A percentile compares a stretch with the other conserved stretches of the same genome.
Conservation (phyloP, 331 rosid species). For the Cydonia oblonga region DNA sequence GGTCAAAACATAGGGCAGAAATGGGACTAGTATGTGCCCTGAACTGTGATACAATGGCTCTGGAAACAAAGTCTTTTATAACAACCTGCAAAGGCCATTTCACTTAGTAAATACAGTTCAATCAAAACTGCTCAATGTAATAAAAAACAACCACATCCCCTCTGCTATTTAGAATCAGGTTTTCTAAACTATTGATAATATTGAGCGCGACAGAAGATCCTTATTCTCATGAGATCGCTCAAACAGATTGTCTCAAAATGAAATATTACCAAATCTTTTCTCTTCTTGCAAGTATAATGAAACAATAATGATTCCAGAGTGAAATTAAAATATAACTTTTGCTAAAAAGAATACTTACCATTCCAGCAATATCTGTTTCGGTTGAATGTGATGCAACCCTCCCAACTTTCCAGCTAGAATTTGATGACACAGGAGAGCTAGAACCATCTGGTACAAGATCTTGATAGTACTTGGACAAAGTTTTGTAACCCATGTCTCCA, state of each 20-base stretch:
- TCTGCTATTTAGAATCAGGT: not conserved
- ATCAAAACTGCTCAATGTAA: not conserved
- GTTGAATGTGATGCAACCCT: slow-evolving; percentile 47
- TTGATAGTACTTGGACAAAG: slow-evolving; percentile 74
- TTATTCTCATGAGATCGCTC: not conserved
- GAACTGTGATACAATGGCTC: slow-evolving; percentile 70
- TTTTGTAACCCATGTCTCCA: slow-evolving; percentile 80
- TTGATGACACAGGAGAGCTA: slow-evolving; percentile 67
- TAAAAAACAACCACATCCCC: not conserved
- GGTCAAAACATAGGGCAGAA: slow-evolving; percentile 86
- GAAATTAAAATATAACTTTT: not conserved
- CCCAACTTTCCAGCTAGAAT: slow-evolving; percentile 60
- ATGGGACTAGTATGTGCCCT: slow-evolving; percentile 90
- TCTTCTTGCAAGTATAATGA: not conserved
- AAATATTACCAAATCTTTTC: not conserved
- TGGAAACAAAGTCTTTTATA: slow-evolving; percentile 66
- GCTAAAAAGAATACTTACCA: slow-evolving; percentile 45
- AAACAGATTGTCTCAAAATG: not conserved
- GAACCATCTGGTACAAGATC: slow-evolving; percentile 78
- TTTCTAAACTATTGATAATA: not conserved
- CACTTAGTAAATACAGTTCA: not conserved
- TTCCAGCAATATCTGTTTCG: slow-evolving; percentile 67
- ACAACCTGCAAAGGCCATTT: slow-evolving; percentile 58
- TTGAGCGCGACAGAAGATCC: not conserved
- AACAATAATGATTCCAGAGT: not conserved